phyloP scores from a whole-genome alignment of 2,329 filamentous ascomycete genomes.

The Aspergillus sp. region DNA sequence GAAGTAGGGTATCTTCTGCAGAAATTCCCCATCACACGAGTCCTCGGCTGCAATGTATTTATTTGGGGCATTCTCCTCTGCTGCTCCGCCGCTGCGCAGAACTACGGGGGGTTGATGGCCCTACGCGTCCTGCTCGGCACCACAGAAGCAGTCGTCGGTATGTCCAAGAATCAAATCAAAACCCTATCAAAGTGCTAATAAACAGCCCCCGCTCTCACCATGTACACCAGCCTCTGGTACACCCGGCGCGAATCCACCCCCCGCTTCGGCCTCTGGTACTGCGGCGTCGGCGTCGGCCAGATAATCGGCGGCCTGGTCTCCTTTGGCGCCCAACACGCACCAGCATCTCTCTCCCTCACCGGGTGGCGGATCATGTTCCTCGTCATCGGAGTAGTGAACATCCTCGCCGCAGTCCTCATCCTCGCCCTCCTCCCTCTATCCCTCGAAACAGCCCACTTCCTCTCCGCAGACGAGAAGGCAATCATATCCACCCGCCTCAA shows the following conservation, averaged over 20 bases:
- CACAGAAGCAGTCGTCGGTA: conserved; percentile 45
- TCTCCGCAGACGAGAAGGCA: conserved; percentile 19
- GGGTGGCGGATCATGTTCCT: conserved; percentile 33
- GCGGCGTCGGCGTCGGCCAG: conserved; percentile 28
- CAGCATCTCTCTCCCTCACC: conserved; percentile 16
- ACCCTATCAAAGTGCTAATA: neutral
- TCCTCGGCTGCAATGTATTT: conserved; percentile 58
- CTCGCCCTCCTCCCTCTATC: conserved; percentile 23
- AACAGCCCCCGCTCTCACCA: conserved; percentile 25
- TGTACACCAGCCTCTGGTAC: conserved; percentile 31
- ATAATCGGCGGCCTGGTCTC: conserved; percentile 31
- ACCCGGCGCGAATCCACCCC: conserved; percentile 26
- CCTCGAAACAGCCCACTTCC: conserved; percentile 22
- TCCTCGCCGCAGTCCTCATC: conserved; percentile 21
- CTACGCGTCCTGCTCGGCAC: conserved; percentile 58
- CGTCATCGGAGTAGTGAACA: conserved; percentile 26
- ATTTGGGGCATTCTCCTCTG: conserved; percentile 54
- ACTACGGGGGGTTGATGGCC: conserved; percentile 53
- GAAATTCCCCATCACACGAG: conserved; percentile 60
- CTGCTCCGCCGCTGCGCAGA: conserved; percentile 49
- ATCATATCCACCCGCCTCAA: conserved; percentile 19
- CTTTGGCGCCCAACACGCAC: conserved; percentile 30
- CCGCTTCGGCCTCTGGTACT: conserved; percentile 31
- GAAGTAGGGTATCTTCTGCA: conserved; percentile 57
- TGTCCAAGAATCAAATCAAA: fast-evolving